Percentiles rank a stretch among this genome's conserved stretches.
Conservation (phyloP, 257 asterid species). For the Leptodermis oblonga region DNA sequence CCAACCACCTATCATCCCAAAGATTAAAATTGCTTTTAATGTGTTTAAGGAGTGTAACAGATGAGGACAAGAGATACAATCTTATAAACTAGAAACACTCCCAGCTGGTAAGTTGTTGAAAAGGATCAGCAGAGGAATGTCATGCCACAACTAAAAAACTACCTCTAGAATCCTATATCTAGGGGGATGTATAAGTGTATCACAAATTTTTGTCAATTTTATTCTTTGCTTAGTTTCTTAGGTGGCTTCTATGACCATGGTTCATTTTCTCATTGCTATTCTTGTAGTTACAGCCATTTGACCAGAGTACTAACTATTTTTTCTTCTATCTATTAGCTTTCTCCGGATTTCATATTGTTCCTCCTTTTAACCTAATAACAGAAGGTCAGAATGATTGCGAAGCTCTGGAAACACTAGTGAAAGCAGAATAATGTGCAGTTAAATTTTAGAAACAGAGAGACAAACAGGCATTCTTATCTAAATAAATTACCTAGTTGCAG, state of each 20-base stretch:
- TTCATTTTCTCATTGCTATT: not conserved
- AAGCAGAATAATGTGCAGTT: not conserved
- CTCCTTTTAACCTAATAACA: not conserved
- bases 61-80: not conserved
- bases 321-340: constrained; percentile 1
- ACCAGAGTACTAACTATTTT: not conserved
- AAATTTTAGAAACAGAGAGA: not conserved
- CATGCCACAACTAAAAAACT: not conserved
- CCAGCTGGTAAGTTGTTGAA: not conserved
- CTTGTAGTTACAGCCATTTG: not conserved
- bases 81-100: not conserved
- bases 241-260: not conserved
- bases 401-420: not conserved
- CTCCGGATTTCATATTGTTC: not conserved
- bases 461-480: not conserved
- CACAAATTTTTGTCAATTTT: too few relatives aligned
- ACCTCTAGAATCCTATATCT: not conserved
- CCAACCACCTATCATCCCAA: not conserved
- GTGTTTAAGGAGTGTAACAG: not conserved
- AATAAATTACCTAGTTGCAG: constrained; percentile 84
- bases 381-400: not conserved
- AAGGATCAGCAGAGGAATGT: constrained; percentile 1
- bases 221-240: not conserved
- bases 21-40: not conserved
- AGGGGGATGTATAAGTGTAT: too few relatives aligned